These are phyloP conservation scores for Trametes punicea DNA, from an alignment of 768 basidiomycete genomes.

Conservation along the genomic window DNA sequence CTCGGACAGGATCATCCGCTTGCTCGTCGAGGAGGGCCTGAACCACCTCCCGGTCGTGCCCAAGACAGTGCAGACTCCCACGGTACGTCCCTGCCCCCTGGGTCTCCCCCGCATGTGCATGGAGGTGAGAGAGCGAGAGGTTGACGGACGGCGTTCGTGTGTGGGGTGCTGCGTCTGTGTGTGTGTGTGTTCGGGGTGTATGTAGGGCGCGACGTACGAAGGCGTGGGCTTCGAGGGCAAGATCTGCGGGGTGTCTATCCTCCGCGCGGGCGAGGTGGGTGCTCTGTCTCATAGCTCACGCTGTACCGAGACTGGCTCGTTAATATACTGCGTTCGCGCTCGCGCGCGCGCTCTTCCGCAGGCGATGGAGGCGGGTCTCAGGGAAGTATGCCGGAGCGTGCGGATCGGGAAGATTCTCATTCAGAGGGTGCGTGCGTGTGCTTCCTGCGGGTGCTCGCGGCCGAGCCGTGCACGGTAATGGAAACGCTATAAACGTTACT, in stretches of 20 bases:
- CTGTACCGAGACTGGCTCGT: neutral
- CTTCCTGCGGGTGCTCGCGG: no score
- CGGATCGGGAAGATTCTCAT: constrained; percentile 98
- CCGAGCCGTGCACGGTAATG: no score
- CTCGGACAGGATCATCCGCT: constrained; percentile 84
- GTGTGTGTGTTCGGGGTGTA: no score
- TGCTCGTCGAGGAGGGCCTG: constrained; percentile 80
- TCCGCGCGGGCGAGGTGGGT: constrained; percentile 86
- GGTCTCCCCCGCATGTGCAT: no score
- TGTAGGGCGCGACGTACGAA: constrained; percentile 76
- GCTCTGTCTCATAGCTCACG: neutral
- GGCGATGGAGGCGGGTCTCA: constrained; percentile 97
- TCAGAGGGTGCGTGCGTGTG: constrained; percentile 62
- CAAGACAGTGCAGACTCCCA: constrained; percentile 78
- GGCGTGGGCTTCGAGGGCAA: constrained; percentile 96
- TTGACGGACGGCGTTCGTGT: neutral
- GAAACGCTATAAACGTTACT: no score
- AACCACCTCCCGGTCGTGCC: constrained; percentile 82
- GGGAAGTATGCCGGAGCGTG: constrained; percentile 92
- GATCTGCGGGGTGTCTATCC: constrained; percentile 94
- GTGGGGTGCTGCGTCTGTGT: neutral
- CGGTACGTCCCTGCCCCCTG: constrained; percentile 40
- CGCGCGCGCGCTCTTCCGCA: constrained; percentile 28
- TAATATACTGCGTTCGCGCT: neutral
- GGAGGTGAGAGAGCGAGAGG: neutral